Evolutionary conservation across 2,329 filamentous ascomycete species (phyloP).

Genomic region (Ceratocystis cubensis): DNA sequence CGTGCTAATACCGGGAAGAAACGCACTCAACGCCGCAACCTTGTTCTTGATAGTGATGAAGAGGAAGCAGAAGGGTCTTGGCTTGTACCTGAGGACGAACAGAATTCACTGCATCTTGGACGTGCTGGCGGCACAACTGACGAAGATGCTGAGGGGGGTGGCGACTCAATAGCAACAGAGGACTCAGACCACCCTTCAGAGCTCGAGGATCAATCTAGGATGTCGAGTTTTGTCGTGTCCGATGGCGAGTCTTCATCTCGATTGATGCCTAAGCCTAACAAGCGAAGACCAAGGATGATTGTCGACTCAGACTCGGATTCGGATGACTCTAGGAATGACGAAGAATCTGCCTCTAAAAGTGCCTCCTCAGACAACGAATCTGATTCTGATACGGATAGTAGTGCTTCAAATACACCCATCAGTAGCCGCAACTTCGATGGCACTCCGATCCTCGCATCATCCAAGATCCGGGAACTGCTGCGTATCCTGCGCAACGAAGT

Average conservation of each 20-base stretch:
- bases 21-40: conserved; percentile 37
- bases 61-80: conserved; percentile 62
- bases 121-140: conserved; percentile 76
- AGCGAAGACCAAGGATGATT: background rate
- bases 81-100: conserved; percentile 61
- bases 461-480: conserved; percentile 82
- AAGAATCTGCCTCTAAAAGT: background rate
- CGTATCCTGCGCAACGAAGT: conserved; percentile 69
- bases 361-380: conserved; percentile 21
- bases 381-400: conserved; percentile 25
- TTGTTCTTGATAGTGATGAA: conserved; percentile 54
- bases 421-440: conserved; percentile 22
- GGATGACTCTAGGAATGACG: background rate
- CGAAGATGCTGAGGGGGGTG: conserved; percentile 76
- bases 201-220: conserved; percentile 41
- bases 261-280: conserved; percentile 18
- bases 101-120: conserved; percentile 48
- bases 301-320: conserved; percentile 26
- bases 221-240: conserved; percentile 44
- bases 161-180: conserved; percentile 61
- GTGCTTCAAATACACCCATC: background rate
- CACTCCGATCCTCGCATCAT: conserved; percentile 51
- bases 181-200: conserved; percentile 51
- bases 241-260: conserved; percentile 32
- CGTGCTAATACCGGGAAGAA: conserved; percentile 22